phyloP scores from a whole-genome alignment of 225 moss, liverwort and hornwort genomes.

The Physcomitrium patens region DNA sequence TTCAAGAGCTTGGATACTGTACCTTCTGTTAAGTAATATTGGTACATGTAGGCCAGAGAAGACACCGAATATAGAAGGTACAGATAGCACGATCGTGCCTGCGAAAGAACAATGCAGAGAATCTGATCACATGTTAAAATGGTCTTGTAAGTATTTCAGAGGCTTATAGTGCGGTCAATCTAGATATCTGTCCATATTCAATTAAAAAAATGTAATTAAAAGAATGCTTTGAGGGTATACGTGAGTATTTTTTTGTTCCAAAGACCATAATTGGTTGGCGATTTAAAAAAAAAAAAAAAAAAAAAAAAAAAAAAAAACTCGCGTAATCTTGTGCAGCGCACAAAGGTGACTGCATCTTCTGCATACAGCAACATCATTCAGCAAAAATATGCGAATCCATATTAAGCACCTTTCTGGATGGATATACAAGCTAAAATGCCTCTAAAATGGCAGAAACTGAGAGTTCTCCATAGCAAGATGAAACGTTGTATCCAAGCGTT shows the following conservation, averaged over 20 bases:
- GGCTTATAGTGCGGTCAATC: background rate
- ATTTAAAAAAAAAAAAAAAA: constrained; percentile 23
- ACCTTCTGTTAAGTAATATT: constrained; percentile 55
- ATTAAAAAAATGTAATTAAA: background rate
- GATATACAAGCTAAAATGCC: background rate
- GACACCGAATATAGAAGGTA: background rate
- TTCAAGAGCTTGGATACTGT: constrained; percentile 60
- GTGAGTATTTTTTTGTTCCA: background rate
- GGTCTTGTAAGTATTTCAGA: background rate
- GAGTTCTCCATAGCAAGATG: too few relatives aligned
- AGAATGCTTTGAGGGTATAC: background rate
- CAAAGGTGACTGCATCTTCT: constrained; percentile 48
- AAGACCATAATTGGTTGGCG: background rate
- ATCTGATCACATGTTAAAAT: background rate
- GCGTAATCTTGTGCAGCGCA: constrained; percentile 57
- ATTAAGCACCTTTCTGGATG: background rate
- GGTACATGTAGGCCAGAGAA: constrained; percentile 46
- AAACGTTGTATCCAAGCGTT: too few relatives aligned
- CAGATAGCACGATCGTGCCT: background rate
- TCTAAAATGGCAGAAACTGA: too few relatives aligned
- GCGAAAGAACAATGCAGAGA: constrained; percentile 14
- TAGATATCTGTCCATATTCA: constrained; percentile 7
- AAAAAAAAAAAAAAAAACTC: constrained; percentile 34
- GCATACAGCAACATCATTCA: constrained; percentile 28
- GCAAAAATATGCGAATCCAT: background rate